phyloP scores from a whole-genome alignment of 352 stramenopile species.

The Thalassiosira sp. region DNA sequence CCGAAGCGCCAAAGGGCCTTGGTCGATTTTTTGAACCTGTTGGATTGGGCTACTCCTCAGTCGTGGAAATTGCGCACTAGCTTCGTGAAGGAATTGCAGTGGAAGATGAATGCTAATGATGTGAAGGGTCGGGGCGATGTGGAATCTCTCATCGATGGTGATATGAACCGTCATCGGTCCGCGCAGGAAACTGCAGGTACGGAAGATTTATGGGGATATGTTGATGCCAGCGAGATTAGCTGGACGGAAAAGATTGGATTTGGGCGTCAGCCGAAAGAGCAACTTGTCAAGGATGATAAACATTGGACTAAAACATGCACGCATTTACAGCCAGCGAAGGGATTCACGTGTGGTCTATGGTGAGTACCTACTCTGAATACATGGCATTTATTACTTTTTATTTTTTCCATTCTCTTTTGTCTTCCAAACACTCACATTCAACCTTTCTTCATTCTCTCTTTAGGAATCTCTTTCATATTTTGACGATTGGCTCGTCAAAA shows the following conservation, averaged over 20 bases:
- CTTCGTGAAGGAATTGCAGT: constrained; percentile 42
- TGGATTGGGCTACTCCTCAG: constrained; percentile 44
- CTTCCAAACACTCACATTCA: too few species aligned
- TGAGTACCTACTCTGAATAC: too few species aligned
- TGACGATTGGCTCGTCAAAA: constrained; percentile 42
- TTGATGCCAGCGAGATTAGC: constrained; percentile 16
- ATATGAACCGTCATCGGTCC: constrained; percentile 23
- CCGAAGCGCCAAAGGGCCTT: constrained; percentile 26
- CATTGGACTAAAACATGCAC: constrained; percentile 42
- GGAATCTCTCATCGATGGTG: constrained; percentile 31
- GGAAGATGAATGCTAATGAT: constrained; percentile 26
- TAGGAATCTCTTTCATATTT: constrained; percentile 48
- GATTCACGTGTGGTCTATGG: constrained; percentile 49
- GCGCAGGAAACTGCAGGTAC: neutral
- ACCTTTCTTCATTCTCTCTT: neutral
- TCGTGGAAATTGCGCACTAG: constrained; percentile 33
- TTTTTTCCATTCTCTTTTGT: neutral
- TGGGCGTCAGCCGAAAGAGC: neutral
- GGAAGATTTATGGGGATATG: constrained; percentile 41
- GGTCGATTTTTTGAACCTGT: constrained; percentile 44
- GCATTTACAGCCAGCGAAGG: constrained; percentile 34
- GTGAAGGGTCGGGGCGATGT: constrained; percentile 13
- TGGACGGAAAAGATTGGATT: constrained; percentile 21
- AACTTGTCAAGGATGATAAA: constrained; percentile 41
- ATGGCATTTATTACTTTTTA: neutral